Conservation (phyloP, 768 basidiomycete genomes). For the Tricholomella constricta region DNA sequence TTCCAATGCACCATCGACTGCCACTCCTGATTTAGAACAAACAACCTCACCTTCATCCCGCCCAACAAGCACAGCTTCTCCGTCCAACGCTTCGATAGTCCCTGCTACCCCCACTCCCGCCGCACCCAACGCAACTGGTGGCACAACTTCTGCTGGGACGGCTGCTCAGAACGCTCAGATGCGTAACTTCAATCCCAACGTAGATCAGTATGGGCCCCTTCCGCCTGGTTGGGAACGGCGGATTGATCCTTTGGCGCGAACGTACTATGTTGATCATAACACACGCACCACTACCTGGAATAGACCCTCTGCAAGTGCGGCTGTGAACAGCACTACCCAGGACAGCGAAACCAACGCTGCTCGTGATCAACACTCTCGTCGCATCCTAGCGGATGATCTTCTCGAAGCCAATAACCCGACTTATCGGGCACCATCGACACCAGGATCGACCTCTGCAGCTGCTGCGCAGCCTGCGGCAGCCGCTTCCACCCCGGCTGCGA, state of each 20-base stretch:
- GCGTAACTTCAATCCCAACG: conserved; percentile 91
- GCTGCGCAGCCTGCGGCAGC: conserved; percentile 26
- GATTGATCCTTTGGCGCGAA: conserved; percentile 92
- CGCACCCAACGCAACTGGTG: conserved; percentile 18
- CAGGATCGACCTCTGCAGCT: conserved; percentile 12
- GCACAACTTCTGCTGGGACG: conserved; percentile 35
- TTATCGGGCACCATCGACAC: conserved; percentile 33
- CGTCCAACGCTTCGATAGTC: conserved; percentile 17
- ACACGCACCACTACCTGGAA: conserved; percentile 98
- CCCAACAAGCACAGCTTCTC: conserved; percentile 26
- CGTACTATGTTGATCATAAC: conserved; percentile 99
- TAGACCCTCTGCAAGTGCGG: conserved; percentile 78
- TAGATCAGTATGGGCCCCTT: conserved; percentile 91
- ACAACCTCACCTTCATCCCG: conserved; percentile 29
- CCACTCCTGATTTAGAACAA: conserved; percentile 26
- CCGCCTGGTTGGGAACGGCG: conserved; percentile 96
- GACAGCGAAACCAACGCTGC: conserved; percentile 83
- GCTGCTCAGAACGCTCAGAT: conserved; percentile 54
- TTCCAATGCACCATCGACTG: conserved; percentile 25
- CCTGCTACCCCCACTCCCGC: conserved; percentile 26
- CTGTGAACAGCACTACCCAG: conserved; percentile 69
- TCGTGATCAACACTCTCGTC: conserved; percentile 82
- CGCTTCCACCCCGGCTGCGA: conserved; percentile 37
- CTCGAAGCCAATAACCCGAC: conserved; percentile 66
- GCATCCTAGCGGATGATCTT: conserved; percentile 83